Conservation (phyloP, 768 basidiomycete genomes). For the Mycena epipterygia region DNA sequence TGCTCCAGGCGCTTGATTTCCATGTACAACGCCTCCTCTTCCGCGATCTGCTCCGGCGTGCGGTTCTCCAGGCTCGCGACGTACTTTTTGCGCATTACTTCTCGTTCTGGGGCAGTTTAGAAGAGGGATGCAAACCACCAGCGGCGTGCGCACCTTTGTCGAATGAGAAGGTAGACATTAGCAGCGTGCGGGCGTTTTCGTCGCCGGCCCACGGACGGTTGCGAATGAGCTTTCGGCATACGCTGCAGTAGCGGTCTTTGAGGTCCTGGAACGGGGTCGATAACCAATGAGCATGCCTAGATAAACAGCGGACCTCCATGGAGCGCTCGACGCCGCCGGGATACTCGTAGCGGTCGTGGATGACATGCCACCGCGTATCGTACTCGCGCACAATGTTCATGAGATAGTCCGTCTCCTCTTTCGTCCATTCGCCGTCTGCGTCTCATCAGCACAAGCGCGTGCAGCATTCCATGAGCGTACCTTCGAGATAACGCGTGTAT, state of each 20-base stretch:
- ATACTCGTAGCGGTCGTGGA: conserved; percentile 91
- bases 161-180: conserved; percentile 83
- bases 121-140: conserved; percentile 1
- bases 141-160: conserved; percentile 78
- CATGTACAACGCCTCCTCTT: conserved; percentile 95
- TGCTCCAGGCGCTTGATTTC: conserved; percentile 97
- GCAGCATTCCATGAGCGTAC: conserved; percentile 50
- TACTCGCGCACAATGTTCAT: conserved; percentile 85
- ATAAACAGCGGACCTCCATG: conserved; percentile 73
- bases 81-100: conserved; percentile 90
- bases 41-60: conserved; percentile 90
- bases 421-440: conserved; percentile 87
- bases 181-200: conserved; percentile 73
- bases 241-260: conserved; percentile 94
- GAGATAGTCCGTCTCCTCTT: conserved; percentile 94
- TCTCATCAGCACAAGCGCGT: background rate
- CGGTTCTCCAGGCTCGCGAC: conserved; percentile 88
- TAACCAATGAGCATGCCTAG: background rate
- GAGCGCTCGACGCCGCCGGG: conserved; percentile 64
- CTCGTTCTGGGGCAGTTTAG: conserved; percentile 70
- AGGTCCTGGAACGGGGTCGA: conserved; percentile 70
- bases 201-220: conserved; percentile 90
- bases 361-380: conserved; percentile 90
- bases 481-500: conserved; percentile 84
- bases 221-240: conserved; percentile 89